These are phyloP conservation scores for Aspergillus unguis DNA, from an alignment of 2,329 filamentous ascomycete species.

Conservation along the genomic window DNA sequence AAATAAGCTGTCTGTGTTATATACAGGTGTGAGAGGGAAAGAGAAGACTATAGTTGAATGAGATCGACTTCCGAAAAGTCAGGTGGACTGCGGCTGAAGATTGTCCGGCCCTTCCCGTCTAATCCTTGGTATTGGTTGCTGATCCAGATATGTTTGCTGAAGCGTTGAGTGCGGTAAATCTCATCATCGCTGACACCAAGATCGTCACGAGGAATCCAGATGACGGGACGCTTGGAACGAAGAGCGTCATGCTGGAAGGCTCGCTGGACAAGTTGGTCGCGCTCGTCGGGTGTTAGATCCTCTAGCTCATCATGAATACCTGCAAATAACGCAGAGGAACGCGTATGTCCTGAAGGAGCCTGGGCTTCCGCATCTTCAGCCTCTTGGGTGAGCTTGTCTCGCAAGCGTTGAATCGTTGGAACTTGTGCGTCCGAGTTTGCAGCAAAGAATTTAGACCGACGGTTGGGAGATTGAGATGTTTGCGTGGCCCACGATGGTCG, in stretches of 20 bases:
- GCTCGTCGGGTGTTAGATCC: constrained; percentile 84
- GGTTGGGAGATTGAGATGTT: constrained; percentile 35
- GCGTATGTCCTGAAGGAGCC: constrained; percentile 51
- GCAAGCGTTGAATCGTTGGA: constrained; percentile 33
- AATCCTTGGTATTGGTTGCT: constrained; percentile 89
- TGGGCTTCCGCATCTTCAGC: constrained; percentile 66
- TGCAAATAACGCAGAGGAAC: constrained; percentile 79
- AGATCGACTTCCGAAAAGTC: constrained; percentile 87
- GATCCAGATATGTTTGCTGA: constrained; percentile 82
- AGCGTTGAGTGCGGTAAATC: constrained; percentile 69
- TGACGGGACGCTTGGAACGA: constrained; percentile 75
- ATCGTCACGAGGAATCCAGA: constrained; percentile 93
- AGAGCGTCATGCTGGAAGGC: constrained; percentile 90
- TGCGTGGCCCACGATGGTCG: constrained; percentile 44
- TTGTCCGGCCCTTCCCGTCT: constrained; percentile 75
- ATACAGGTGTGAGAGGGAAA: background rate
- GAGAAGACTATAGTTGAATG: constrained; percentile 63
- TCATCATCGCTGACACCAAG: constrained; percentile 90
- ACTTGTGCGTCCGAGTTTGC: constrained; percentile 31
- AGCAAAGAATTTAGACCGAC: constrained; percentile 41
- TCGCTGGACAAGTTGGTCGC: constrained; percentile 77
- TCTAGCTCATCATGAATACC: constrained; percentile 91
- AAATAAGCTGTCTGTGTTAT: background rate
- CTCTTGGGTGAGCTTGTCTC: constrained; percentile 28
- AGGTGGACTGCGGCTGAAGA: constrained; percentile 80